Evolutionary conservation across 2,329 filamentous ascomycete genomes (phyloP), one percentile per base, ranked within the genome.

Genomic region (Microthyrium microscopicum): DNA sequence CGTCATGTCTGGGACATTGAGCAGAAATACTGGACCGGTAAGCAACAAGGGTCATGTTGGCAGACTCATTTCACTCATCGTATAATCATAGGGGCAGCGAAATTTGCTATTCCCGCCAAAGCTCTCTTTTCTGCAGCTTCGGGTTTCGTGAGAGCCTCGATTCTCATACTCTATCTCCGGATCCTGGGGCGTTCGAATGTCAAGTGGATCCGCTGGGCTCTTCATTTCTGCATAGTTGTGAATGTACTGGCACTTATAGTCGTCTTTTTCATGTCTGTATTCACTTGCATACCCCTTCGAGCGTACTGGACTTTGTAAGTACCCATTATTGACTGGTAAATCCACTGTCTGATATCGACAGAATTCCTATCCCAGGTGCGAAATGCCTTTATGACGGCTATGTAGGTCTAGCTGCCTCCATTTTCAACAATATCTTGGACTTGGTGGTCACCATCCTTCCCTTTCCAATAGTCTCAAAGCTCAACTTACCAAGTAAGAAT

Each of bases 361-460:
- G n/a, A n/a, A n/a, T n/a, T n/a, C 31, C 31, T 16, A 20, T 33
- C 19, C 42, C 49, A 1, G 40, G 40, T 11, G 44, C 42, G 21
- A 42, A 55, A 16, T 62, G 60, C 40, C 25, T 60, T 31, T 43
- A 61, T 26, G 59, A 63, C 44, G 57, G 54, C 5, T 43, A 39
- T 3, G 43, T 43, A 7, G 59, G 53, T 1, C 43, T 63, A 3
- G 41, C 46, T 5, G 49, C 48, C 9, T 58, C 58, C 3, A 47
- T 60, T 11, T 45, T 62, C 33, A 61, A 57, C 34, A 56, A 49
- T 33, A 33, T 58, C 20, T 53, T 57, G 5, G 60, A 63, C 32
- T 42, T 61, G 12, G 36, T 54, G 1, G 54, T 55, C 18, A 59
- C 58, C 0, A 15, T 58, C 2, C 48, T 60, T 1, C 60, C 59